Evolutionary conservation across 2,329 filamentous ascomycete species (phyloP).

Genomic region (Colletotrichum brevisporum): DNA sequence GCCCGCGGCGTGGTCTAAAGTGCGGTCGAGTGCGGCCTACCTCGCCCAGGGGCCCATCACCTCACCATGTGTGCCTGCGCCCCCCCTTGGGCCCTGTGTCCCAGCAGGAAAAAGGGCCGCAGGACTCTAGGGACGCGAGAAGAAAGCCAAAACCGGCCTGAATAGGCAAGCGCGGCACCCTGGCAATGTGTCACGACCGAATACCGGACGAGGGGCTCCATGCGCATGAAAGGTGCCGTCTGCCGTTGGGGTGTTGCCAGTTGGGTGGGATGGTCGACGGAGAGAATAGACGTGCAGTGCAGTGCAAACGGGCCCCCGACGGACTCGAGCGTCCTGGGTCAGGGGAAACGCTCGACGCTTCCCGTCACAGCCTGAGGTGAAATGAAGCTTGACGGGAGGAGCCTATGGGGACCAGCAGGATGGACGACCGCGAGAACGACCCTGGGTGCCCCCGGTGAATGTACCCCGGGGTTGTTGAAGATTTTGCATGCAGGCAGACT

Average conservation of each 20-base stretch:
- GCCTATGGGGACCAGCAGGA: neutral
- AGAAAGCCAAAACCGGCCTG: constrained; percentile 1
- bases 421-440: neutral
- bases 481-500: neutral
- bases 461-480: neutral
- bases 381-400: constrained; percentile 11
- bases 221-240: neutral
- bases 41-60: neutral
- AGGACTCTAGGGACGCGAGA: constrained; percentile 32
- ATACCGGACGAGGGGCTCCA: constrained; percentile 25
- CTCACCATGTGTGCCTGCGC: neutral
- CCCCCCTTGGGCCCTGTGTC: neutral
- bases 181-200: constrained; percentile 26
- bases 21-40: too few relatives aligned
- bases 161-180: constrained; percentile 4
- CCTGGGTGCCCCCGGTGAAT: neutral
- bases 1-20: neutral
- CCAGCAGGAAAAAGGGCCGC: constrained; percentile 17
- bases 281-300: constrained; percentile 2
- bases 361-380: constrained; percentile 29
- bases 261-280: constrained; percentile 9
- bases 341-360: constrained; percentile 27
- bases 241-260: neutral
- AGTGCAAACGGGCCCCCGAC: constrained; percentile 1
- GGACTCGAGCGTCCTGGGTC: neutral